Base-by-base conservation (phyloP, 257 asterid genomes). In the Rhazya stricta region DNA sequence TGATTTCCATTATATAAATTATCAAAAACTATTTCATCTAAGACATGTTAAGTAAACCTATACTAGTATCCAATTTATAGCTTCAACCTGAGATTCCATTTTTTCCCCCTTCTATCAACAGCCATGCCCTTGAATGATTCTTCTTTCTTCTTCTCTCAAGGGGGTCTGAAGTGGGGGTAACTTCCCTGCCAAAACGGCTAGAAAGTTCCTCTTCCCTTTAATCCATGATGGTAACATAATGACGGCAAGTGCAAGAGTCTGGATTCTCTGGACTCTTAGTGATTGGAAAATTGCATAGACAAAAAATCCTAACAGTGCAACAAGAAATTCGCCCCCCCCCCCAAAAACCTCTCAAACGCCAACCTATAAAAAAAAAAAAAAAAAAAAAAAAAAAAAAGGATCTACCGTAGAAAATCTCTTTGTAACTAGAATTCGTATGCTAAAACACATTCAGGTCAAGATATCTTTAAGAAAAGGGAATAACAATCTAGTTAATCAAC, bases 401-500 rank as follows among this genome's bases (percentile, higher is more conserved):
- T 36, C 66, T 27, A 45, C 43, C 25, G 32, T 27, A 3, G 42
- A 73, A 29, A 25, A 29, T 37, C 9, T 27, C 62, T n/a, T 23
- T 36, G n/a, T 13, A 43, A 65, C 18, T 23, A 58, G 74, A 41
- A 53, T 25, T 53, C 30, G 23, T 29, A 60, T 42, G n/a, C 70
- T 19, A 16, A 29, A n/a, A n/a, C n/a, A 34, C 34, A 61, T 74
- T 45, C 45, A 30, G 67, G 71, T n/a, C 50, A 23, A 39, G 43
- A 74, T 32, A 6, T 62, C 41, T 18, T 36, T 37, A 21, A 56
- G 42, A 27, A 25, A 39, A 29, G 18, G 6, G 60, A 67, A 21
- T 37, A 69, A 25, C 39, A 50, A 37, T 25, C 42, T 48, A 77
- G n/a, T 69, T 45, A 32, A 42, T 50, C 65, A 42, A 80, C 83